Evolutionary conservation across 805 yeast species (phyloP).

Genomic region (Priceomyces melissophilus): DNA sequence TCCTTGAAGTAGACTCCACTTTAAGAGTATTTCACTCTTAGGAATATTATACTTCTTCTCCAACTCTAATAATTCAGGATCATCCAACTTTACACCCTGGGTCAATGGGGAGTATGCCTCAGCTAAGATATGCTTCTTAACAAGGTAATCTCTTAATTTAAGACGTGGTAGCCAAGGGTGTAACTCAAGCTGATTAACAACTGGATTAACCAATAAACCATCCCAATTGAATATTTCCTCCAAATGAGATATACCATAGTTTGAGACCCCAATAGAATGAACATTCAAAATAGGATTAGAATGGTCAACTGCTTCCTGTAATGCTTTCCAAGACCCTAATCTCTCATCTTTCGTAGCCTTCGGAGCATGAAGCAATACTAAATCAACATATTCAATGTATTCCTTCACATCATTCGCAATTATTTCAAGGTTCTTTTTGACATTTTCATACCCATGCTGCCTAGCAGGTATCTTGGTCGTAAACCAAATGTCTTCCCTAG

Average conservation of each 20-base stretch:
- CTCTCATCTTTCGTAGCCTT: constrained; percentile 34
- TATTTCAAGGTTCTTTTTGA: constrained; percentile 25
- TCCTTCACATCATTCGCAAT: constrained; percentile 30
- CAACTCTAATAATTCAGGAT: constrained; percentile 49
- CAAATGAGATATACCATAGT: constrained; percentile 59
- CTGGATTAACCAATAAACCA: constrained; percentile 46
- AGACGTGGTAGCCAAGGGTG: constrained; percentile 79
- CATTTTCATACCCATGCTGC: constrained; percentile 34
- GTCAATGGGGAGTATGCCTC: constrained; percentile 84
- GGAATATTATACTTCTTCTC: constrained; percentile 48
- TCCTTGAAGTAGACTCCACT: constrained; percentile 75
- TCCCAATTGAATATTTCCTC: constrained; percentile 60
- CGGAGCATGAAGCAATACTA: constrained; percentile 54
- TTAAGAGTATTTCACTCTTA: constrained; percentile 60
- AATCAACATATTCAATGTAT: constrained; percentile 36
- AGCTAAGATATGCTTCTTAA: constrained; percentile 50
- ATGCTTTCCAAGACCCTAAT: constrained; percentile 64
- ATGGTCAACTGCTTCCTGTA: constrained; percentile 63
- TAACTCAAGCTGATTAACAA: constrained; percentile 77
- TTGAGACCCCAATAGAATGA: constrained; percentile 74
- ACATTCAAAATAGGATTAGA: constrained; percentile 48
- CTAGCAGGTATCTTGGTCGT: constrained; percentile 31
- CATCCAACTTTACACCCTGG: constrained; percentile 54
- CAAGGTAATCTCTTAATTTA: constrained; percentile 60
- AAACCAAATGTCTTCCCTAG: constrained; percentile 34